phyloP scores from a whole-genome alignment of 257 asterid species.

The Solanum clarkiae region DNA sequence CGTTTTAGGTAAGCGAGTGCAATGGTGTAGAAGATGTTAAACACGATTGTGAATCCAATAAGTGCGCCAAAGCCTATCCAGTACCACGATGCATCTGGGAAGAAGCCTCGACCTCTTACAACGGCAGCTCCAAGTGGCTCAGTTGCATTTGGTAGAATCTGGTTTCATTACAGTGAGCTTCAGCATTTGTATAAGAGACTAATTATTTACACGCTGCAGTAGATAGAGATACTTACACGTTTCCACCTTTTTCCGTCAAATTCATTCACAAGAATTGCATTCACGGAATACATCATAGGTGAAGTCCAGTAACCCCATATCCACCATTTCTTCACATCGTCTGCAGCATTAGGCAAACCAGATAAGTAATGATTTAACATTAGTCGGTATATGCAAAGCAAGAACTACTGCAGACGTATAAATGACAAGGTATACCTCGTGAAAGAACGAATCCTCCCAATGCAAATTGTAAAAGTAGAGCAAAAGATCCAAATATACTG shows the following conservation, averaged over 20 bases:
- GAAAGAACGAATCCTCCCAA: conserved; percentile 58
- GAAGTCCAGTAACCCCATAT: conserved; percentile 73
- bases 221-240: conserved; percentile 22
- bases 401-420: not conserved
- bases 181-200: not conserved
- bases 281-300: conserved; percentile 62
- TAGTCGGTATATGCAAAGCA: not conserved
- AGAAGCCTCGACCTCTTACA: conserved; percentile 32
- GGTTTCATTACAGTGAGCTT: not conserved
- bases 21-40: conserved; percentile 23
- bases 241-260: conserved; percentile 53
- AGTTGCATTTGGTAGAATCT: conserved; percentile 19
- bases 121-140: conserved; percentile 24
- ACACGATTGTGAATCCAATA: conserved; percentile 22
- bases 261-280: conserved; percentile 53
- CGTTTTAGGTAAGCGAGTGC: conserved; percentile 35
- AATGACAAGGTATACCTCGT: conserved; percentile 26
- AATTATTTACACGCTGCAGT: not conserved
- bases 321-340: conserved; percentile 58
- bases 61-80: conserved; percentile 53
- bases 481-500: conserved; percentile 48
- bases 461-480: conserved; percentile 42
- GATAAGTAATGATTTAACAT: not conserved
- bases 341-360: conserved; percentile 11
- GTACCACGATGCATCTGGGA: conserved; percentile 46